Conservation (phyloP, 2,329 filamentous ascomycete species). For the Pseudogymnoascus sp. region DNA sequence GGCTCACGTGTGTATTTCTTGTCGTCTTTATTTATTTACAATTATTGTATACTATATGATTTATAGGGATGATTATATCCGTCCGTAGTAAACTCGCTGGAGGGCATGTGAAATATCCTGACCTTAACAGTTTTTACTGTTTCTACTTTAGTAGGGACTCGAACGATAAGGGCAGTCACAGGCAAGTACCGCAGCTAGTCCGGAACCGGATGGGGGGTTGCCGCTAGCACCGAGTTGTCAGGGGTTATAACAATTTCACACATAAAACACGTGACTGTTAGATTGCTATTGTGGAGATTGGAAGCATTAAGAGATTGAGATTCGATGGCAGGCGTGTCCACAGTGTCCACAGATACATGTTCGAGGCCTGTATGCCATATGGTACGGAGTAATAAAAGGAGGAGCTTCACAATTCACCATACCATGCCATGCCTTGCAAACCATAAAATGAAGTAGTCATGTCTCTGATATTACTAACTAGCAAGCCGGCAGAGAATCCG, state of each 20-base stretch:
- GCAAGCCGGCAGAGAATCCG: constrained; percentile 2
- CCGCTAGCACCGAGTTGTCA: background rate
- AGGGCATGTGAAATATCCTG: background rate
- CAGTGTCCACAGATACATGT: background rate
- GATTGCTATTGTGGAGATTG: background rate
- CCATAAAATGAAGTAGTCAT: background rate
- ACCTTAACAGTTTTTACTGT: background rate
- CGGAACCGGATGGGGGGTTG: background rate
- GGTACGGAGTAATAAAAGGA: background rate
- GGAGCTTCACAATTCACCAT: background rate
- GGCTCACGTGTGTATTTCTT: background rate
- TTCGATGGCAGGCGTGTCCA: background rate
- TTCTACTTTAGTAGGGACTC: background rate
- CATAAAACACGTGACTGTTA: constrained; percentile 2
- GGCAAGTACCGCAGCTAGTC: background rate
- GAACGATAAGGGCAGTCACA: background rate
- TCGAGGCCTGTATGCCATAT: background rate
- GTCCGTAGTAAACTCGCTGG: background rate
- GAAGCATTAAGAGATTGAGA: background rate
- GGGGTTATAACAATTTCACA: background rate
- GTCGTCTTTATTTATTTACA: background rate
- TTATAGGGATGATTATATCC: background rate
- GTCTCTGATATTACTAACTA: constrained; percentile 6
- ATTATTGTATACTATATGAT: background rate
- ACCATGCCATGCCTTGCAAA: background rate